Evolutionary conservation across 169 alveolate species (phyloP).

Genomic region (Plasmodium sp.): DNA sequence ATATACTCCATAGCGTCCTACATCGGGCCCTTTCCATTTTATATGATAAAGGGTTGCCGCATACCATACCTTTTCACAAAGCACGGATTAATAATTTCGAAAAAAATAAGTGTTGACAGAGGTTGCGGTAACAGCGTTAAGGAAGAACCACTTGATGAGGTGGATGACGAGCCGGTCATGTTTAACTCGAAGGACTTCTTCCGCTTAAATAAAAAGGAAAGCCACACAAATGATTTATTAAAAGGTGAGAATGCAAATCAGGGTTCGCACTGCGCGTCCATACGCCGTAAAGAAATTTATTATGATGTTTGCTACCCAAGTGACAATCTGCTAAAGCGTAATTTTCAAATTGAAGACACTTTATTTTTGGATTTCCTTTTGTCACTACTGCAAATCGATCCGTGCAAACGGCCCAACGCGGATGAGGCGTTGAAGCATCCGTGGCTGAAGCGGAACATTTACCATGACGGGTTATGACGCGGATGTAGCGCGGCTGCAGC

Average conservation of each 20-base stretch:
- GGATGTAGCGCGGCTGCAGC: background rate
- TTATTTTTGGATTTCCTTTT: slow-evolving; percentile 63
- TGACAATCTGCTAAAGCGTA: slow-evolving; percentile 38
- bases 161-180: slow-evolving; percentile 53
- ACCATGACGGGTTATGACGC: slow-evolving; percentile 52
- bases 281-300: slow-evolving; percentile 12
- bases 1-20: slow-evolving; percentile 86
- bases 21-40: slow-evolving; percentile 87
- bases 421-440: slow-evolving; percentile 94
- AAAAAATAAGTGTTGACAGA: slow-evolving; percentile 13
- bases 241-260: background rate
- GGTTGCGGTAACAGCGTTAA: slow-evolving; percentile 12
- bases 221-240: slow-evolving; percentile 23
- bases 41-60: slow-evolving; percentile 78
- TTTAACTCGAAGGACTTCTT: slow-evolving; percentile 70
- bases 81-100: slow-evolving; percentile 65
- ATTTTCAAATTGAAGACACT: slow-evolving; percentile 42
- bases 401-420: slow-evolving; percentile 90
- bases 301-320: slow-evolving; percentile 73
- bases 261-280: background rate
- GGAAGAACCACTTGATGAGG: slow-evolving; percentile 47
- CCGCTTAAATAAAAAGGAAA: slow-evolving; percentile 37
- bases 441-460: slow-evolving; percentile 86
- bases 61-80: slow-evolving; percentile 73
- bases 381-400: slow-evolving; percentile 87